phyloP scores from a whole-genome alignment of 768 basidiomycete species.

The Asterophora parasitica region DNA sequence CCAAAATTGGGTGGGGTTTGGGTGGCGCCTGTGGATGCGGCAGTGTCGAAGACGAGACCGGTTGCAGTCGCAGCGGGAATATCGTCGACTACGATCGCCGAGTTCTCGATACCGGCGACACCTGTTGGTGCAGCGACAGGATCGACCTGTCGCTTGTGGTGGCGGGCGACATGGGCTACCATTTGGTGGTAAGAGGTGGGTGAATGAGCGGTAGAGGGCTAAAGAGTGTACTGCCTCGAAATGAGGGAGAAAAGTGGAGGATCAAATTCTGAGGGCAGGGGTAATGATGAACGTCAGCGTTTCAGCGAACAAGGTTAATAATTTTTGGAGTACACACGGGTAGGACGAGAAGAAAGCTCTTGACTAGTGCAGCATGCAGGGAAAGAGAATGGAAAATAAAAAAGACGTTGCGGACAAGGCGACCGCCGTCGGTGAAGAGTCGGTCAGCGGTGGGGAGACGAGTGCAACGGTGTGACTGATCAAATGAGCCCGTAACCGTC shows the following conservation, averaged over 20 bases:
- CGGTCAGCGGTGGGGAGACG: slow-evolving; percentile 1
- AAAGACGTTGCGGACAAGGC: background rate
- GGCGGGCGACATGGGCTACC: slow-evolving; percentile 9
- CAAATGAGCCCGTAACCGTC: slow-evolving; percentile 11
- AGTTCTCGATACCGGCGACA: slow-evolving; percentile 12
- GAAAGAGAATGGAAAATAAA: background rate
- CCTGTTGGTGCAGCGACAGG: slow-evolving; percentile 11
- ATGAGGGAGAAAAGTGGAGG: slow-evolving; percentile 6
- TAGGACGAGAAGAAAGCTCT: background rate
- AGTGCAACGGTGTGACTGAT: slow-evolving; percentile 11
- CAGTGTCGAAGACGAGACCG: slow-evolving; percentile 16
- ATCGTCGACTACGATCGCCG: slow-evolving; percentile 5
- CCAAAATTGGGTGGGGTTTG: slow-evolving; percentile 4
- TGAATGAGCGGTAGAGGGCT: slow-evolving; percentile 10
- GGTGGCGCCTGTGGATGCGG: background rate
- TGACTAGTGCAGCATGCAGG: slow-evolving; percentile 11
- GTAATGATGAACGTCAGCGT: slow-evolving; percentile 9
- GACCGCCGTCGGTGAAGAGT: background rate
- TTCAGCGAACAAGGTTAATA: background rate
- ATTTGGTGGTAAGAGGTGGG: slow-evolving; percentile 7
- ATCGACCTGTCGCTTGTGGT: slow-evolving; percentile 12
- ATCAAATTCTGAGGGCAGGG: slow-evolving; percentile 14
- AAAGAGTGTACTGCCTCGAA: slow-evolving; percentile 21
- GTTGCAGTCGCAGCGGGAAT: background rate
- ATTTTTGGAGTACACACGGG: background rate